Evolutionary conservation across 495 filamentous ascomycete species (phyloP), one percentile per base, ranked within the genome.

Genomic region (Pseudomonodictys pantanalensis): DNA sequence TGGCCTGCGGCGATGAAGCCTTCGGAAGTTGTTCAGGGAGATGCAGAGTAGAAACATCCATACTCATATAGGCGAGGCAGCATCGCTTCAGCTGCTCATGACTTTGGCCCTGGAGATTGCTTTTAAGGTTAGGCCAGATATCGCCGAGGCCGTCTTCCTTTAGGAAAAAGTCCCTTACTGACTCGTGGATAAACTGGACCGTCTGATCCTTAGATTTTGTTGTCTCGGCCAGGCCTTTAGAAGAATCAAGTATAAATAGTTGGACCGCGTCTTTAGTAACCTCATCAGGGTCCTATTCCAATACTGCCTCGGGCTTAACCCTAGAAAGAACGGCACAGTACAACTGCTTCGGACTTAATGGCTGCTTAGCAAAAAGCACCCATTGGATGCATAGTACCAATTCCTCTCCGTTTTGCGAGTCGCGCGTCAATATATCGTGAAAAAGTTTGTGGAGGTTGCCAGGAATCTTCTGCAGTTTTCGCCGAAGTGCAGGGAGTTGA

Each of bases 171-270:
- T 62, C 59, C 5, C 25, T 54, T 18, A 63, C 64, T 18, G 59
- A 56, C 48, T 67, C 48, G 44, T 67, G 59, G 30, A 65, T 65
- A 45, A 65, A 65, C 29, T 65, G 56, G 11, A 65, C 62, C n/a
- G 20, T 64, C n/a, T 28, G 17, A 35, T 43, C 17, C 2, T 55
- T 5, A 30, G 56, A 39, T 23, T 32, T 56, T 30, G 39, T 48
- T 4, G 29, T 56, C 24, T 60, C 41, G 9, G 29, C 28, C 10
- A 60, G 56, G 20, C 56, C 50, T 51, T 56, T 65, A 18, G 50
- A 65, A 17, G 32, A 56, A 15, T 46, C 39, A 17, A 55, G 26
- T 30, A 65, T 60, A 22, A 43, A 52, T 47, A 24, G 10, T 43
- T 50, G n/a, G 12, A 65, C 51, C 2, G 7, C 43, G 4, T 60